phyloP scores from a whole-genome alignment of 306 rosid species.

The Parietaria judaica region DNA sequence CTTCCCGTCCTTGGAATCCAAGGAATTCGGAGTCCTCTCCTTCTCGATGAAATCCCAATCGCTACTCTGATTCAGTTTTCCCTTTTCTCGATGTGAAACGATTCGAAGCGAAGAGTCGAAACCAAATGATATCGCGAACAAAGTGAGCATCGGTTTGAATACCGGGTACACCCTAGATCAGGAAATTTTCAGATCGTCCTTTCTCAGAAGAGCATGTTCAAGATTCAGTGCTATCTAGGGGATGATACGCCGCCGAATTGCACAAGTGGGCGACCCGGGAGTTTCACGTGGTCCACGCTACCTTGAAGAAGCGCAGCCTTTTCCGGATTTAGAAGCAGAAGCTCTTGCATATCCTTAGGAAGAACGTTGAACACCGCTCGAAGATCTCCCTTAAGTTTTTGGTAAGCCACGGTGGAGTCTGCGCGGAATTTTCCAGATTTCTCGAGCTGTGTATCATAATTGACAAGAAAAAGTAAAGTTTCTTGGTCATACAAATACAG shows the following conservation, averaged over 20 bases:
- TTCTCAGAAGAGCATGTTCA: conserved; percentile 19
- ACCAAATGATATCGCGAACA: background rate
- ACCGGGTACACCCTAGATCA: conserved; percentile 24
- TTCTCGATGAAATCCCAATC: conserved; percentile 15
- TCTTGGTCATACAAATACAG: conserved; percentile 6
- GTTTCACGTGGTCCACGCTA: conserved; percentile 35
- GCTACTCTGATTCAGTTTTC: background rate
- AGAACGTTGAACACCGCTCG: conserved; percentile 52
- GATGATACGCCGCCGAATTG: conserved; percentile 32
- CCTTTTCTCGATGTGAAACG: background rate
- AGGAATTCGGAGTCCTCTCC: conserved; percentile 15
- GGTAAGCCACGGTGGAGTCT: conserved; percentile 40
- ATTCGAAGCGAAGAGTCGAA: conserved; percentile 8
- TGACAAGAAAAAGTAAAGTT: conserved; percentile 1
- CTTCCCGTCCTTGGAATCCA: conserved; percentile 17
- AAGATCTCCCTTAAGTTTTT: conserved; percentile 55
- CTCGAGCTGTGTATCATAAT: conserved; percentile 36
- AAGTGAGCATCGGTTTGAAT: conserved; percentile 3
- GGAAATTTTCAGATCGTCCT: conserved; percentile 18
- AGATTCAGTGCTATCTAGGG: conserved; percentile 33
- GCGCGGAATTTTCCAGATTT: conserved; percentile 40
- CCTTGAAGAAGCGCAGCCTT: conserved; percentile 61
- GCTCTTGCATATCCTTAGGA: conserved; percentile 78
- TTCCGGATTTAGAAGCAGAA: conserved; percentile 71
- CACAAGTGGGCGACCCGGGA: conserved; percentile 35